Conservation (phyloP, 495 filamentous ascomycete species). For the Penicillium atrosanguineum region DNA sequence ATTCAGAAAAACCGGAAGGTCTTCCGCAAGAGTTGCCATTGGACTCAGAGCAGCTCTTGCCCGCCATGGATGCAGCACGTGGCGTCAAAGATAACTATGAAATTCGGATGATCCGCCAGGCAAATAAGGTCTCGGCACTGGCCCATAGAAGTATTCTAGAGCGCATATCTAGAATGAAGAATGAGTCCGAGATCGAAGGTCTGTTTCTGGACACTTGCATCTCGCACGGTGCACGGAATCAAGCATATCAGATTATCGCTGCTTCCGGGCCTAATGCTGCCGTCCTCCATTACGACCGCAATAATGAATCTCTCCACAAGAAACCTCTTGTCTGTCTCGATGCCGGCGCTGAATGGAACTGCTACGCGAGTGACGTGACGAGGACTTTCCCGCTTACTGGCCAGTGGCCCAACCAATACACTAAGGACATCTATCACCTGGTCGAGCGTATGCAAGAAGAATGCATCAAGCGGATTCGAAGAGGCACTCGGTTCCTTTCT, state of each 20-base stretch:
- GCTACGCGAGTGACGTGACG: slow-evolving; percentile 90
- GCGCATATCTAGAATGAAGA: slow-evolving; percentile 57
- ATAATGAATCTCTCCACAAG: slow-evolving; percentile 65
- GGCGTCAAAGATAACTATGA: slow-evolving; percentile 81
- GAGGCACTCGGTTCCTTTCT: slow-evolving; percentile 63
- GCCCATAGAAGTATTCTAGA: slow-evolving; percentile 70
- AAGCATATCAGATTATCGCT: slow-evolving; percentile 86
- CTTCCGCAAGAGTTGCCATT: slow-evolving; percentile 50
- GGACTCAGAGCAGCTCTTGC: slow-evolving; percentile 44
- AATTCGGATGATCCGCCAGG: slow-evolving; percentile 70
- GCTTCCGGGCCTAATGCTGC: slow-evolving; percentile 75
- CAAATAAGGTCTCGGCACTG: slow-evolving; percentile 69
- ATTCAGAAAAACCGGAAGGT: slow-evolving; percentile 42
- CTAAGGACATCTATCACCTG: slow-evolving; percentile 65
- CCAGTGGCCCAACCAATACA: slow-evolving; percentile 59
- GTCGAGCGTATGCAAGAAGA: slow-evolving; percentile 82
- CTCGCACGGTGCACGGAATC: slow-evolving; percentile 65
- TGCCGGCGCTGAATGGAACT: slow-evolving; percentile 79
- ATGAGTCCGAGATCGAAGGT: slow-evolving; percentile 81
- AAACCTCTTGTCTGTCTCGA: slow-evolving; percentile 77
- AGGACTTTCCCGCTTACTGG: slow-evolving; percentile 75
- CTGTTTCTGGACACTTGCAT: slow-evolving; percentile 70
- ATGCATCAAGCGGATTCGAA: slow-evolving; percentile 64
- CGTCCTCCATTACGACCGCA: slow-evolving; percentile 80
- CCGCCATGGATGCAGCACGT: slow-evolving; percentile 69